Conservation (phyloP, 306 rosid genomes). For the Lagenaria siceraria region DNA sequence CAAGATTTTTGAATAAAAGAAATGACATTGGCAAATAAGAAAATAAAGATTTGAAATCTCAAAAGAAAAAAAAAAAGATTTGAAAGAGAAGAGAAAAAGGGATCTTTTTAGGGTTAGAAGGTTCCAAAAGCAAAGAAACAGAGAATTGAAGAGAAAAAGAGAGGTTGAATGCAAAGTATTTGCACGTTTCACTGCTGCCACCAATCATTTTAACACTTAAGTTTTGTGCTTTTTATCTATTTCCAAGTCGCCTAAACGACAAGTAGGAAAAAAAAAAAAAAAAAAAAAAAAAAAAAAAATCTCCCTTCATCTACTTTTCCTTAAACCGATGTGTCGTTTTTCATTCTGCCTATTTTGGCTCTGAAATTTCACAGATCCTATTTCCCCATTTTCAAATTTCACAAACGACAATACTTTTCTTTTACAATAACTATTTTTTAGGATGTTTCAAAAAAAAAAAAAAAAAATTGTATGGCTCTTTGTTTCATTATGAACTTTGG, state of each 20-base stretch:
- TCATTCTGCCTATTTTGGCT: background rate
- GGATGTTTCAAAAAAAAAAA: no score
- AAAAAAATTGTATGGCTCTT: no score
- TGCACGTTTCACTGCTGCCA: slow-evolving; percentile 1
- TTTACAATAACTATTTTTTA: no score
- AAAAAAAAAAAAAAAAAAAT: no score
- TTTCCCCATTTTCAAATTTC: background rate
- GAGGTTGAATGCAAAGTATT: background rate
- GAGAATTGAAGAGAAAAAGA: background rate
- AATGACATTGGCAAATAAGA: background rate
- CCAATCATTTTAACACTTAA: background rate
- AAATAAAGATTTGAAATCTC: background rate
- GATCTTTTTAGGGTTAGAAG: slow-evolving; percentile 7
- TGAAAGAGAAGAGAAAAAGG: background rate
- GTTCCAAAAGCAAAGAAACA: slow-evolving; percentile 1
- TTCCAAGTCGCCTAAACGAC: background rate
- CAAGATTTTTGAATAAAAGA: background rate
- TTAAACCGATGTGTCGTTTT: slow-evolving; percentile 2
- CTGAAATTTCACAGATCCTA: background rate
- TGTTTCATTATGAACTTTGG: no score
- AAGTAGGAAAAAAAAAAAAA: background rate
- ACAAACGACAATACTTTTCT: no score
- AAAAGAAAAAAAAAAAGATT: background rate
- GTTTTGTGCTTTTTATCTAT: background rate
- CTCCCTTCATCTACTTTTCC: background rate